These are phyloP conservation scores for Suillus cothurnatus DNA, from an alignment of 768 basidiomycete genomes.

Conservation along the genomic window DNA sequence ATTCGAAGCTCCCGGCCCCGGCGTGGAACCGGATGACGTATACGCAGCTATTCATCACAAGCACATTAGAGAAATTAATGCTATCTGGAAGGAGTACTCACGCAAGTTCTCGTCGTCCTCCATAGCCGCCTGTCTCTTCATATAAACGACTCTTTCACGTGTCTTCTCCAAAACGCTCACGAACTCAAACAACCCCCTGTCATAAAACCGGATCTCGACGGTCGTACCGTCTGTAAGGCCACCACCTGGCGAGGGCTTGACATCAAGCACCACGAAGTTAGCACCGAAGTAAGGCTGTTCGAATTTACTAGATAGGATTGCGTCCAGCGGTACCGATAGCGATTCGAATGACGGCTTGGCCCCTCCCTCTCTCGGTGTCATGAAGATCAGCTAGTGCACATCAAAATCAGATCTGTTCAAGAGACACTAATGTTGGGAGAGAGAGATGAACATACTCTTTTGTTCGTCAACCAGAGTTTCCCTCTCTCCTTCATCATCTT, in stretches of 20 bases:
- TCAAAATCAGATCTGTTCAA: conserved; percentile 10
- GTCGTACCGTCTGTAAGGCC: conserved; percentile 64
- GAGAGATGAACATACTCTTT: conserved; percentile 52
- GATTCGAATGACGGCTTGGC: conserved; percentile 39
- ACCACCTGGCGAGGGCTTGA: conserved; percentile 69
- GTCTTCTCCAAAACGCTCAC: conserved; percentile 74
- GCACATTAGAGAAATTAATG: background rate
- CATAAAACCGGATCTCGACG: conserved; percentile 67
- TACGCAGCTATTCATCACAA: conserved; percentile 26
- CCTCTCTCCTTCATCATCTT: conserved; percentile 64
- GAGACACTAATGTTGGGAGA: conserved; percentile 4
- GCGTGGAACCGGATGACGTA: conserved; percentile 25
- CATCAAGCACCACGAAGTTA: conserved; percentile 67
- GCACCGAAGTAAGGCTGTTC: conserved; percentile 74
- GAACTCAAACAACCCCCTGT: conserved; percentile 74
- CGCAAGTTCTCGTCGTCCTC: conserved; percentile 36
- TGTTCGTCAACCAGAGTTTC: conserved; percentile 65
- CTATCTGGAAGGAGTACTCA: conserved; percentile 20
- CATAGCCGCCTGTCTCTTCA: conserved; percentile 55
- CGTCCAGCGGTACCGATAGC: conserved; percentile 57
- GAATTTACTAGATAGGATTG: conserved; percentile 69
- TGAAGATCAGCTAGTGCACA: conserved; percentile 62
- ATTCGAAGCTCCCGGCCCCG: conserved; percentile 14
- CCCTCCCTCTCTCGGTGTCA: conserved; percentile 34
- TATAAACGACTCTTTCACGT: conserved; percentile 72